A percentile compares a stretch with the other conserved stretches of the same genome.
Conservation (phyloP, 2,329 filamentous ascomycete genomes). For the Beauveria sp. region DNA sequence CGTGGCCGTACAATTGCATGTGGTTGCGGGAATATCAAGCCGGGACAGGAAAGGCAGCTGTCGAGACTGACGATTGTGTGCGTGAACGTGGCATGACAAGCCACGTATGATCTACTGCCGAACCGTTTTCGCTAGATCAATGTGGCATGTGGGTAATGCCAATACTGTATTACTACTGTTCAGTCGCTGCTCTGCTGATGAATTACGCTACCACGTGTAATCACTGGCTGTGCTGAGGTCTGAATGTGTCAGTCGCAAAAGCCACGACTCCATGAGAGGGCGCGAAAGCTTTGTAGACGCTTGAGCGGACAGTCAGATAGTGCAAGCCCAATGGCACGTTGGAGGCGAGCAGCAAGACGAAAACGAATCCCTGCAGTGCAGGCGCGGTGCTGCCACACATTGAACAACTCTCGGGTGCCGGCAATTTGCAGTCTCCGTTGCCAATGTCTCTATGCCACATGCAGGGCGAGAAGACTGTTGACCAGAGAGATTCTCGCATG, state of each 20-base stretch:
- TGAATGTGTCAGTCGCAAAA: constrained; percentile 2
- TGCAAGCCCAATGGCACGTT: not conserved
- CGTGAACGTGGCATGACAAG: not conserved
- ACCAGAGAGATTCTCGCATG: not conserved
- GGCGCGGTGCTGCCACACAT: not conserved
- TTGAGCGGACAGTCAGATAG: not conserved
- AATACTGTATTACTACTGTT: not conserved
- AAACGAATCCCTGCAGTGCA: not conserved
- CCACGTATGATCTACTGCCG: constrained; percentile 5
- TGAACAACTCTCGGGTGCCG: constrained; percentile 6
- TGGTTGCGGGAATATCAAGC: not conserved
- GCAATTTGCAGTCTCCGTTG: not conserved
- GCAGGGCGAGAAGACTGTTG: no score
- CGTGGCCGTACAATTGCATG: not conserved
- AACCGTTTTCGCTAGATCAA: not conserved
- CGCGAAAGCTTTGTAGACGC: not conserved
- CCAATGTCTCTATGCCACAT: not conserved
- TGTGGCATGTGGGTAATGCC: not conserved
- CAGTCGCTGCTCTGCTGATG: not conserved
- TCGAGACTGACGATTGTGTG: not conserved
- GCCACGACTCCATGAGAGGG: not conserved
- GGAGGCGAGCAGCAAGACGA: constrained; percentile 4
- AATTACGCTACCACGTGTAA: constrained; percentile 3
- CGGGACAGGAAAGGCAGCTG: not conserved
- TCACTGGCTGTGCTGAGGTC: not conserved